These are phyloP conservation scores for Juncus inflexus DNA, from an alignment of 176 grass and related monocot species.

Conservation along the genomic window DNA sequence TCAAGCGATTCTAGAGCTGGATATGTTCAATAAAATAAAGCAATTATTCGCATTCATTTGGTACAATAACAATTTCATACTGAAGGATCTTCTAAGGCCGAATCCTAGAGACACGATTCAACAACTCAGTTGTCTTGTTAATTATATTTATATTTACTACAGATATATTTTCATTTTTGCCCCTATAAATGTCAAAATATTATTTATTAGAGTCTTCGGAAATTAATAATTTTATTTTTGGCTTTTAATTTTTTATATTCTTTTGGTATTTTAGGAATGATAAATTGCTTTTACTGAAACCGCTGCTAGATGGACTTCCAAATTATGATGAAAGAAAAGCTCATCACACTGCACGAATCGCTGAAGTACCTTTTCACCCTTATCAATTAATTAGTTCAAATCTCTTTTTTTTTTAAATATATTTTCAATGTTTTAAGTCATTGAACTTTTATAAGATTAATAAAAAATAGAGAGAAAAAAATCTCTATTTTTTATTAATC, in stretches of 20 bases:
- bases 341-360: conserved; percentile 40
- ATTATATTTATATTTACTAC: conserved; percentile 72
- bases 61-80: conserved; percentile 37
- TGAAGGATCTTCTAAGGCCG: conserved; percentile 54
- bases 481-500: too few species aligned
- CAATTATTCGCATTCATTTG: conserved; percentile 48
- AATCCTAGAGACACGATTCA: conserved; percentile 26
- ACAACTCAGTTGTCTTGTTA: conserved; percentile 68
- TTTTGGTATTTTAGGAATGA: conserved; percentile 37
- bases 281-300: conserved; percentile 36
- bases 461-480: too few species aligned
- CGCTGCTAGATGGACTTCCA: conserved; percentile 29
- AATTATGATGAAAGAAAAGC: conserved; percentile 2
- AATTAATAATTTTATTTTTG: too few species aligned
- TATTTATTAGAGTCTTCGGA: not conserved
- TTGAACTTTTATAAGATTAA: too few species aligned
- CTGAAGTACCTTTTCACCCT: conserved; percentile 31
- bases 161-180: conserved; percentile 12
- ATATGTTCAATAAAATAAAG: conserved; percentile 29
- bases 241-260: too few species aligned
- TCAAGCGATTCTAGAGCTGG: conserved; percentile 15
- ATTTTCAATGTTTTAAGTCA: too few species aligned
- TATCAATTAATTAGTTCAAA: not conserved
- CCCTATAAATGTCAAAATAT: not conserved
- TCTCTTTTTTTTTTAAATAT: too few species aligned